Base-by-base conservation (phyloP, 2,329 filamentous ascomycete genomes). In the Lachnellula occidentalis region DNA sequence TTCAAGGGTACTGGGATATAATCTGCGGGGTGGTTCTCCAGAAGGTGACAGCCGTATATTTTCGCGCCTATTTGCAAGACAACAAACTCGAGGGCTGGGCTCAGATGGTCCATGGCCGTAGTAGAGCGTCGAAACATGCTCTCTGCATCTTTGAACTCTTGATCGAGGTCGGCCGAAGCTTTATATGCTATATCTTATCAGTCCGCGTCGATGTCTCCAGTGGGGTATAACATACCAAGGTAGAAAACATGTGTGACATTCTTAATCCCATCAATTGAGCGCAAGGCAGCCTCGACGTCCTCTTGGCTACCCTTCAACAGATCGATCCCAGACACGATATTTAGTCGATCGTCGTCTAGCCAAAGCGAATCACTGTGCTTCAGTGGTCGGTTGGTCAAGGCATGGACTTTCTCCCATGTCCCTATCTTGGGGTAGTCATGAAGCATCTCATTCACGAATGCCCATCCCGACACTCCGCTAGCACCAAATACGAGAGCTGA, bases 401-500 rank as follows among this genome's bases (percentile, higher is more conserved):
- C 76, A 12, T 74, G 73, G 5, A 78, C 72, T 34, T 71, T 73
- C 22, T 61, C 68, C 60, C 76, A 78, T 4, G 64, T 67, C 51
- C 72, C 69, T n/a, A 71, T 68, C 21, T 65, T 68, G 3, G 76
- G 76, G 55, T 77, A 78, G 50, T 69, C 73, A 45, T 73, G 64
- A 12, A 78, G 65, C 39, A 78, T 73, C 50, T 74, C 70, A 50
- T 76, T 78, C 15, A 75, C 72, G 50, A 78, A 71, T 6, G 76
- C 71, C 76, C 76, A 78, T 37, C 76, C 76, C 2, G 73, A 72
- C 50, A 78, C 74, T n/a, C 75, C 76, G 57, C 72, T 74, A 46
- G 74, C 74, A 36, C 75, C 75, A 64, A 70, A 68, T 39, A 69
- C 62, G 37, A 58, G 58, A 14, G 57, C 57, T 45, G 47, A 51